Conservation (phyloP, 495 filamentous ascomycete species). For the Podospora conica region DNA sequence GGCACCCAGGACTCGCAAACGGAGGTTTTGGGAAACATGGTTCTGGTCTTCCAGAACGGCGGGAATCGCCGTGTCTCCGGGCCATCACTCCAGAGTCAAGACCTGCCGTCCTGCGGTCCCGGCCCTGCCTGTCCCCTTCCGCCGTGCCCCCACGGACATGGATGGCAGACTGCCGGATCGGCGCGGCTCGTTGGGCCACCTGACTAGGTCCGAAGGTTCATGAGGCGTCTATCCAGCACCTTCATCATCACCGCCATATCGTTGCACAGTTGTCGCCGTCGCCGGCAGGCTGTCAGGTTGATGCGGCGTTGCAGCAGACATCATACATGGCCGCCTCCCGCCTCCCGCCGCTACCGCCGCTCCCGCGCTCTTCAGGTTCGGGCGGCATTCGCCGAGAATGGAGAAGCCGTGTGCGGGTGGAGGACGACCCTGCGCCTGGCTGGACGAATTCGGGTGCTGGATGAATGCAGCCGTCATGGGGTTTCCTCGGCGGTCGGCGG, state of each 20-base stretch:
- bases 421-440: not conserved
- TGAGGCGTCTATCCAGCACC: not conserved
- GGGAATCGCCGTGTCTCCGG: not conserved
- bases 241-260: not conserved
- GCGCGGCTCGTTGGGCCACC: not conserved
- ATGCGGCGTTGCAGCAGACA: not conserved
- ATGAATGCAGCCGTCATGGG: not conserved
- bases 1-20: not conserved
- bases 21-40: not conserved
- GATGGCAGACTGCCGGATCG: not conserved
- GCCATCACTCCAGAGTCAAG: not conserved
- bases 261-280: too few relatives aligned
- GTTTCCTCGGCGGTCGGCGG: not conserved
- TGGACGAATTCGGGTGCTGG: not conserved
- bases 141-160: not conserved
- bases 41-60: not conserved
- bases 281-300: not conserved
- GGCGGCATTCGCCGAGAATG: not conserved
- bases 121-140: not conserved
- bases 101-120: not conserved
- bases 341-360: too few relatives aligned
- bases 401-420: not conserved
- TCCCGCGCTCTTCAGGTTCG: not conserved
- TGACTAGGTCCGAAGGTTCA: not conserved
- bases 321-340: not conserved